Evolutionary conservation across 805 yeast genomes (phyloP).

Genomic region (Wickerhamomyces chambardii): DNA sequence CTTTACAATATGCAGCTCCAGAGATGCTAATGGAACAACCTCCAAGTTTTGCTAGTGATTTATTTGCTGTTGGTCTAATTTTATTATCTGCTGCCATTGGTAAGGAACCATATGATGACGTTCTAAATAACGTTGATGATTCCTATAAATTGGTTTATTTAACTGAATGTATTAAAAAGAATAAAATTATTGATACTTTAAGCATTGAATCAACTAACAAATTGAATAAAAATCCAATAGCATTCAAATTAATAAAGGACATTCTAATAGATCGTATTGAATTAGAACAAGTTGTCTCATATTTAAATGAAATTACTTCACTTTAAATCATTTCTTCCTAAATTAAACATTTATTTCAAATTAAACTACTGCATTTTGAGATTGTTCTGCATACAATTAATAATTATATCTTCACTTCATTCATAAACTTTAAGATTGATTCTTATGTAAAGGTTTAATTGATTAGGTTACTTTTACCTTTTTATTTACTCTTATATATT

Average conservation of each 20-base stretch:
- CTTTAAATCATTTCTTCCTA: too few relatives aligned
- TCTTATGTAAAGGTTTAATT: too few relatives aligned
- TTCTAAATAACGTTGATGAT: slow-evolving; percentile 5
- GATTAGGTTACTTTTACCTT: too few relatives aligned
- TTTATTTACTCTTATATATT: too few relatives aligned
- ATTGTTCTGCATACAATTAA: too few relatives aligned
- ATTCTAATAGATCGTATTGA: slow-evolving; percentile 20
- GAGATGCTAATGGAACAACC: slow-evolving; percentile 22
- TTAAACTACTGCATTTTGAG: too few relatives aligned
- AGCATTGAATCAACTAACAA: slow-evolving; percentile 16
- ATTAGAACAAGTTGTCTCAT: slow-evolving; percentile 11
- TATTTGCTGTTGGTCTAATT: slow-evolving; percentile 37
- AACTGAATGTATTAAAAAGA: slow-evolving; percentile 22
- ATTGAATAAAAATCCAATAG: slow-evolving; percentile 11
- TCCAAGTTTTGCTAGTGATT: slow-evolving; percentile 30
- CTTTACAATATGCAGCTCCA: slow-evolving; percentile 37
- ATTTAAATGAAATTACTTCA: background rate
- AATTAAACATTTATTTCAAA: too few relatives aligned
- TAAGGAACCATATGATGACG: slow-evolving; percentile 27
- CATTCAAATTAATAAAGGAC: slow-evolving; percentile 14
- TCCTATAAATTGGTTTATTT: slow-evolving; percentile 19
- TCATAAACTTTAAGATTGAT: too few relatives aligned
- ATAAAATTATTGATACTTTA: slow-evolving; percentile 22
- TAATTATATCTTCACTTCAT: too few relatives aligned
- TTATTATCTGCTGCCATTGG: slow-evolving; percentile 37